Percentiles rank a stretch among this genome's conserved stretches.
These are phyloP conservation scores for Xerocomus amazonicus DNA, from an alignment of 1,284 basidiomycete genomes.

Conservation along the genomic window DNA sequence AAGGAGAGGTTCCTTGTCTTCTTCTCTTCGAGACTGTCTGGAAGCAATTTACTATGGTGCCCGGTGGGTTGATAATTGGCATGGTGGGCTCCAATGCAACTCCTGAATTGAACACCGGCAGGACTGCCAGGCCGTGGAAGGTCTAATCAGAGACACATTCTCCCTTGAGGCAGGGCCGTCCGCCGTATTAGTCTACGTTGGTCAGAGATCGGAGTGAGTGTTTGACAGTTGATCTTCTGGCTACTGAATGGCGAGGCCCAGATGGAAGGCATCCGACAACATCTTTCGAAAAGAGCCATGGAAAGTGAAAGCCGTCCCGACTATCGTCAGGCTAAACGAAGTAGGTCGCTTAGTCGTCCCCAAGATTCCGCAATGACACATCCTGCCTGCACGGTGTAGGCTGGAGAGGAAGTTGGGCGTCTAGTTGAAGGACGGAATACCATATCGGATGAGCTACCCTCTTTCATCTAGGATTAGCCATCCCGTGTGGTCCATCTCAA, in stretches of 20 bases:
- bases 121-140: slow-evolving; percentile 74
- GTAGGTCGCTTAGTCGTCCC: slow-evolving; percentile 42
- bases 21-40: slow-evolving; percentile 58
- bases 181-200: slow-evolving; percentile 72
- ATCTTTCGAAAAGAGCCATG: slow-evolving; percentile 63
- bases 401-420: slow-evolving; percentile 47
- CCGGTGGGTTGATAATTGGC: slow-evolving; percentile 42
- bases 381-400: slow-evolving; percentile 40
- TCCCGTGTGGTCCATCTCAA: slow-evolving; percentile 8
- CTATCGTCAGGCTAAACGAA: slow-evolving; percentile 64
- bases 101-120: slow-evolving; percentile 31
- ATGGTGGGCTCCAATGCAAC: neutral
- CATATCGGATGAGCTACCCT: slow-evolving; percentile 20
- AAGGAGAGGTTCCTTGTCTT: slow-evolving; percentile 60
- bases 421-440: slow-evolving; percentile 51
- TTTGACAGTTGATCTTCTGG: neutral
- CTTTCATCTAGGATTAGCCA: slow-evolving; percentile 23
- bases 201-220: slow-evolving; percentile 61
- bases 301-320: slow-evolving; percentile 66
- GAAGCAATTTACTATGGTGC: slow-evolving; percentile 54
- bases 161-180: slow-evolving; percentile 46
- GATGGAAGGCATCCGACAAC: slow-evolving; percentile 68
- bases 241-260: slow-evolving; percentile 27
- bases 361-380: slow-evolving; percentile 1
- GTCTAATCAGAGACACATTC: slow-evolving; percentile 56